Conservation (phyloP, 2,329 filamentous ascomycete genomes). For the Tympanopsis confertula region DNA sequence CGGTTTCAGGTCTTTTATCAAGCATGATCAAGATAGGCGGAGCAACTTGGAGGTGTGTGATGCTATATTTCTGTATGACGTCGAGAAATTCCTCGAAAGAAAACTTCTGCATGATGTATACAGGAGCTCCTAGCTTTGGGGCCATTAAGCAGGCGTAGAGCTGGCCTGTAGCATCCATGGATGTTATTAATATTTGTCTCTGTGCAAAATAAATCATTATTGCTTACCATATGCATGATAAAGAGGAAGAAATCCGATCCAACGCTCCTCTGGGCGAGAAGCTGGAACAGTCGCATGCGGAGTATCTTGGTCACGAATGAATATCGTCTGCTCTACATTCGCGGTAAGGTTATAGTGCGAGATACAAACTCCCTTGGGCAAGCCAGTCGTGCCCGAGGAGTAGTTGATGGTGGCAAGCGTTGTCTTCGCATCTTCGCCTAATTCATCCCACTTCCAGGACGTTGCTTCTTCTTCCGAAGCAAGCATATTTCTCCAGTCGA, state of each 20-base stretch:
- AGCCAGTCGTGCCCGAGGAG: conserved; percentile 36
- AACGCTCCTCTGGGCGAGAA: conserved; percentile 30
- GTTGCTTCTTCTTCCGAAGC: conserved; percentile 16
- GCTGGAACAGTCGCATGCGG: conserved; percentile 19
- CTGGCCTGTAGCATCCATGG: conserved; percentile 22
- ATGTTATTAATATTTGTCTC: background rate
- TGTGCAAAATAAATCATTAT: no score
- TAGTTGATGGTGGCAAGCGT: conserved; percentile 34
- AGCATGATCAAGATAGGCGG: conserved; percentile 48
- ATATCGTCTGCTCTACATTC: conserved; percentile 35
- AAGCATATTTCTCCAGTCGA: conserved; percentile 28
- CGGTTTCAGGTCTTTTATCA: conserved; percentile 40
- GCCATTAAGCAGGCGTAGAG: conserved; percentile 36
- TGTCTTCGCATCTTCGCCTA: conserved; percentile 19
- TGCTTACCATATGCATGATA: conserved; percentile 53
- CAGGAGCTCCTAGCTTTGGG: conserved; percentile 26
- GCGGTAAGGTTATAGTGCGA: conserved; percentile 35
- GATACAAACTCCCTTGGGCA: conserved; percentile 37
- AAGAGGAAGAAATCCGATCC: conserved; percentile 52
- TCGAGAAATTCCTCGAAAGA: conserved; percentile 39
- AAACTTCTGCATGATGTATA: conserved; percentile 46
- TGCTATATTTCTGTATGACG: conserved; percentile 34
- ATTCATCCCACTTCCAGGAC: conserved; percentile 26
- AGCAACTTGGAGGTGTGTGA: conserved; percentile 40
- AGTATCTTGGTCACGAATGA: conserved; percentile 26